Percentiles rank a stretch among this genome's conserved stretches.
Evolutionary conservation across 805 yeast species (phyloP).

Genomic region (Candida quercuum): DNA sequence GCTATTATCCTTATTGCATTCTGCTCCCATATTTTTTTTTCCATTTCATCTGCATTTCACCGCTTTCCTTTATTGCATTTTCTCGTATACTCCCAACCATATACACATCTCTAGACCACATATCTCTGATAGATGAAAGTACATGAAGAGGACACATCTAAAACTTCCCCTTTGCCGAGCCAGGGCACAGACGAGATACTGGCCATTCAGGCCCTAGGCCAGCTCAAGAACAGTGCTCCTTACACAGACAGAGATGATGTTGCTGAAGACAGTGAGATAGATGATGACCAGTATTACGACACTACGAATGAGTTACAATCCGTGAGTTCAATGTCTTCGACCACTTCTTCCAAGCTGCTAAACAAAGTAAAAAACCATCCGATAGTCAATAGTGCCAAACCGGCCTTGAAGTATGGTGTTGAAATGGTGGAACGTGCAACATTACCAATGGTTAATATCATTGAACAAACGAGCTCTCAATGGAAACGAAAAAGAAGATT

Average conservation of each 20-base stretch:
- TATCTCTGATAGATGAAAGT: background rate
- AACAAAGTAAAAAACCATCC: constrained; percentile 35
- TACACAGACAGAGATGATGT: background rate
- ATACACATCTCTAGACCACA: too few relatives aligned
- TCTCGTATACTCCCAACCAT: too few relatives aligned
- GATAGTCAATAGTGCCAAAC: constrained; percentile 30
- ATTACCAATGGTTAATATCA: constrained; percentile 44
- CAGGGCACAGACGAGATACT: constrained; percentile 5
- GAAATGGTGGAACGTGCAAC: constrained; percentile 55
- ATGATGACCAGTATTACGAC: constrained; percentile 42
- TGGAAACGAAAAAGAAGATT: constrained; percentile 35
- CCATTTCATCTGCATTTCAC: too few relatives aligned
- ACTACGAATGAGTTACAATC: constrained; percentile 14
- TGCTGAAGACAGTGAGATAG: constrained; percentile 15
- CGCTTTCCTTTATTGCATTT: too few relatives aligned
- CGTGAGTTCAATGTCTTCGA: background rate
- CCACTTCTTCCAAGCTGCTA: constrained; percentile 28
- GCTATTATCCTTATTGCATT: too few relatives aligned
- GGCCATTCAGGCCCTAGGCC: constrained; percentile 14
- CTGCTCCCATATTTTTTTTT: too few relatives aligned
- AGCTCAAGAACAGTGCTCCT: constrained; percentile 20
- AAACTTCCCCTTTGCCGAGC: background rate
- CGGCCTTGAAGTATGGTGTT: constrained; percentile 52
- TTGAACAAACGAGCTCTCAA: constrained; percentile 30
- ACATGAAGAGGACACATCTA: background rate